Conservation (phyloP, 2,329 filamentous ascomycete genomes). For the Scopulariopsis brevicaulis region DNA sequence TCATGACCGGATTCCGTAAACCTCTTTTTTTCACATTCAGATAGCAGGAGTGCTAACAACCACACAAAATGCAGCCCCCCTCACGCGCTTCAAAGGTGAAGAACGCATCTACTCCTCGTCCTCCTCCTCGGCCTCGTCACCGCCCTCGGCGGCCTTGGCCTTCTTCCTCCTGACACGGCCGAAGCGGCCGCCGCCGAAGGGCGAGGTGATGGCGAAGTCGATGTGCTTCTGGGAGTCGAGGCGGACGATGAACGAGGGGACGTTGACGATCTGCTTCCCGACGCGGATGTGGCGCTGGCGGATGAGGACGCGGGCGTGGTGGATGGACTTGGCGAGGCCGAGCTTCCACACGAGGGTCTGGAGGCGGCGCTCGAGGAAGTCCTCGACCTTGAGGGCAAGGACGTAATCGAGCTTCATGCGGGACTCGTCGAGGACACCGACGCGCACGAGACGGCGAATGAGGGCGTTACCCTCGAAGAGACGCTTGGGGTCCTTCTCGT, state of each 20-base stretch:
- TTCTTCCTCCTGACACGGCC: conserved; percentile 99
- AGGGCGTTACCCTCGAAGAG: conserved; percentile 99
- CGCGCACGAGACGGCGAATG: conserved; percentile 98
- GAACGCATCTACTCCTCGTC: conserved; percentile 62
- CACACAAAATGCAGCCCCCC: not conserved
- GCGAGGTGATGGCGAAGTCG: conserved; percentile 94
- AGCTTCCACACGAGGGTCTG: conserved; percentile 99
- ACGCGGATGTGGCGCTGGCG: conserved; percentile 99
- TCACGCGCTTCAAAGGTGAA: conserved; percentile 4
- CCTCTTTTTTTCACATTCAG: not conserved
- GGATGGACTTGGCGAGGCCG: conserved; percentile 98
- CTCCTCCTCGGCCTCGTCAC: conserved; percentile 68
- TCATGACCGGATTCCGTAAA: conserved; percentile 4
- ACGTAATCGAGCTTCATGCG: conserved; percentile 99
- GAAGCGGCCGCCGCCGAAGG: conserved; percentile 92
- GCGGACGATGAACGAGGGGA: conserved; percentile 98
- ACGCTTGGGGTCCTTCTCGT: conserved; percentile 99
- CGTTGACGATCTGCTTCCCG: conserved; percentile 99
- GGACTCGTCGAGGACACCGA: conserved; percentile 99
- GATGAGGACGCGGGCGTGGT: conserved; percentile 99
- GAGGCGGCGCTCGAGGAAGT: conserved; percentile 99
- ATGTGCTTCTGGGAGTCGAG: conserved; percentile 99
- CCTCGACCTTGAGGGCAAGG: conserved; percentile 95
- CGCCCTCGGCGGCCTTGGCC: conserved; percentile 88
- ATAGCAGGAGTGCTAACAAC: not conserved